These are phyloP conservation scores for Oenanthe javanica DNA, from an alignment of 140 eudicot species.

Conservation along the genomic window DNA sequence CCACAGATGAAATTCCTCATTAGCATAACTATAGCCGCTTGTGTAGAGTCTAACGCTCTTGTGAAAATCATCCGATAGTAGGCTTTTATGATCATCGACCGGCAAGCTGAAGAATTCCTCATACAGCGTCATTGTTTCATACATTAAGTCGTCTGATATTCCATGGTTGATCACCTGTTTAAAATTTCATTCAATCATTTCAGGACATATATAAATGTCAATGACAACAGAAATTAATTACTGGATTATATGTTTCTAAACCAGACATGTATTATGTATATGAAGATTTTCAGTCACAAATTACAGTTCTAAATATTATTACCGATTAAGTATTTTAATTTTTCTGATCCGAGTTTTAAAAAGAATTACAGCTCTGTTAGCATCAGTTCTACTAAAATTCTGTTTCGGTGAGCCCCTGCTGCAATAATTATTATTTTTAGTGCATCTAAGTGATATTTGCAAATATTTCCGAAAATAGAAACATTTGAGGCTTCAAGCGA, in stretches of 20 bases:
- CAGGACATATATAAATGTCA: not conserved
- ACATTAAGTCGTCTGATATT: slow-evolving; percentile 8
- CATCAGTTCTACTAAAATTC: no score
- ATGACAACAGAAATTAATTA: not conserved
- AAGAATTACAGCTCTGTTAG: no score
- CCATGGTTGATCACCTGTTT: slow-evolving; percentile 28
- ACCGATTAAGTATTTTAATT: no score
- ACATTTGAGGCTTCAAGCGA: no score
- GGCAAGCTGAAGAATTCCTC: slow-evolving; percentile 9
- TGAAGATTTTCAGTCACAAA: not conserved
- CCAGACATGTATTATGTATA: not conserved
- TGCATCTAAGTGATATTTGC: not conserved
- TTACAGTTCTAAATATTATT: no score
- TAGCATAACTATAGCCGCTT: slow-evolving; percentile 19
- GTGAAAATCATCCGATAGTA: slow-evolving; percentile 18
- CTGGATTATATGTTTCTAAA: not conserved
- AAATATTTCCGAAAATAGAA: no score
- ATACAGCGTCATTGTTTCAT: slow-evolving; percentile 2
- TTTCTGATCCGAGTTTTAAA: no score
- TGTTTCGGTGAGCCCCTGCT: no score
- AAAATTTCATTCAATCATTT: not conserved
- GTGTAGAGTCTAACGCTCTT: slow-evolving; percentile 21
- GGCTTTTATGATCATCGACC: slow-evolving; percentile 21
- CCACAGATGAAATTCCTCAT: slow-evolving; percentile 35
- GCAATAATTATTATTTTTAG: no score